Conservation (phyloP, 1,284 basidiomycete genomes). For the Tetrapyrgos nigripes region DNA sequence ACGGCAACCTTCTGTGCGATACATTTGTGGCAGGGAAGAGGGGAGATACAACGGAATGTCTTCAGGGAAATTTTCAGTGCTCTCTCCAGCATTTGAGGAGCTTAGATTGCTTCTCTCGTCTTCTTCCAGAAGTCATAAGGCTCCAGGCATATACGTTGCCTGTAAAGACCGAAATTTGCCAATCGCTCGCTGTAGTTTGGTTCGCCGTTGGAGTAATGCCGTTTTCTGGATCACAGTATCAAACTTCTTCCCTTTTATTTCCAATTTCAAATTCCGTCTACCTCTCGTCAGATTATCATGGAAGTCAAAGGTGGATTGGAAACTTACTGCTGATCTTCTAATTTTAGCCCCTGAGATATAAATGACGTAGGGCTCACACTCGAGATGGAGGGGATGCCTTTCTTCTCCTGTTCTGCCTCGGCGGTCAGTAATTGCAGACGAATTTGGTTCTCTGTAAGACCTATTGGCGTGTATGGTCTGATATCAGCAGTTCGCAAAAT, state of each 20-base stretch:
- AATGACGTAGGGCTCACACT: conserved; percentile 13
- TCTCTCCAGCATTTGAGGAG: neutral
- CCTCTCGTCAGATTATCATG: neutral
- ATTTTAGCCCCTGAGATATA: conserved; percentile 17
- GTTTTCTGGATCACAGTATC: conserved; percentile 3
- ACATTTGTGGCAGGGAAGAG: neutral
- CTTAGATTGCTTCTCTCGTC: too few relatives aligned
- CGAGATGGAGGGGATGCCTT: conserved; percentile 1
- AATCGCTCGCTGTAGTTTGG: neutral
- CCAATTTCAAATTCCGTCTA: neutral
- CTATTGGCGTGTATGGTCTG: neutral
- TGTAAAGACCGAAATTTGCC: conserved; percentile 1
- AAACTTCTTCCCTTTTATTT: neutral
- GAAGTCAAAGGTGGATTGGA: neutral
- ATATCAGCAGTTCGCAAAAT: neutral
- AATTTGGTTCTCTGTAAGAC: conserved; percentile 12
- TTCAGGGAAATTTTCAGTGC: neutral
- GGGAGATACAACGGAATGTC: conserved; percentile 1
- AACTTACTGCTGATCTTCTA: conserved; percentile 25
- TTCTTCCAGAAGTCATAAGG: too few relatives aligned
- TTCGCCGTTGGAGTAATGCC: neutral
- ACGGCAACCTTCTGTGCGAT: neutral
- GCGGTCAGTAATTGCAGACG: conserved; percentile 16
- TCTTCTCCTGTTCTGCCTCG: conserved; percentile 11
- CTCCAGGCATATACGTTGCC: neutral